phyloP scores from a whole-genome alignment of 78 protist genomes.

The slime mould (Dictyostelium discoideum) region DNA sequence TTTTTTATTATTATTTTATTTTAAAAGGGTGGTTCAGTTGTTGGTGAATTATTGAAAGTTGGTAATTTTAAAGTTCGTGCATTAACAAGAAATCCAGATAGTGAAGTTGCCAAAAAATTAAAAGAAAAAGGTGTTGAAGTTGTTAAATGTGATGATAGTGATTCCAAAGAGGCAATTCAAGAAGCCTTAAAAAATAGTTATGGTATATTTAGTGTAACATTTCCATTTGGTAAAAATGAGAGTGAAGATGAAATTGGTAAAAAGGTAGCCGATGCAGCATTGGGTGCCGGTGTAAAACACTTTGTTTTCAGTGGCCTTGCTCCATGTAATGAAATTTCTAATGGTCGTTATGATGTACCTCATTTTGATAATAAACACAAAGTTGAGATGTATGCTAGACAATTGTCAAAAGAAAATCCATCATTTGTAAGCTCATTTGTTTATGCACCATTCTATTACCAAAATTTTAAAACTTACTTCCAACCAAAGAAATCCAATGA shows the following conservation, averaged over 20 bases:
- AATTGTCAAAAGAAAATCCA: neutral
- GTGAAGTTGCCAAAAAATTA: neutral
- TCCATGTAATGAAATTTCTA: neutral
- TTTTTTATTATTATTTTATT: too few species aligned
- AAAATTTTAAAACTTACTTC: neutral
- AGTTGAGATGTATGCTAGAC: neutral
- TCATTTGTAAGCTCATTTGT: neutral
- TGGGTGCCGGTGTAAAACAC: conserved; percentile 5
- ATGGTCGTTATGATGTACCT: neutral
- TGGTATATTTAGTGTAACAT: conserved; percentile 17
- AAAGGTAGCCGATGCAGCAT: conserved; percentile 20
- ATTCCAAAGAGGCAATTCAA: neutral
- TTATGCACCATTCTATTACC: neutral
- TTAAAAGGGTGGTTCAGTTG: neutral
- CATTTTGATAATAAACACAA: neutral
- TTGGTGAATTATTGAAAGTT: neutral
- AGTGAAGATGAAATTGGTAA: neutral
- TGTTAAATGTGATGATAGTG: conserved; percentile 9
- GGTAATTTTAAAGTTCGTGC: conserved; percentile 19
- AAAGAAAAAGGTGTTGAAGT: conserved; percentile 10
- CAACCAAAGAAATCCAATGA: neutral
- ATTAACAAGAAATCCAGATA: neutral
- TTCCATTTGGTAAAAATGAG: neutral
- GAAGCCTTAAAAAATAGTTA: neutral
- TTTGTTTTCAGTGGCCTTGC: conserved; percentile 7